Evolutionary conservation across 163 green algal species (phyloP).

Genomic region (Scenedesmus sp.): DNA sequence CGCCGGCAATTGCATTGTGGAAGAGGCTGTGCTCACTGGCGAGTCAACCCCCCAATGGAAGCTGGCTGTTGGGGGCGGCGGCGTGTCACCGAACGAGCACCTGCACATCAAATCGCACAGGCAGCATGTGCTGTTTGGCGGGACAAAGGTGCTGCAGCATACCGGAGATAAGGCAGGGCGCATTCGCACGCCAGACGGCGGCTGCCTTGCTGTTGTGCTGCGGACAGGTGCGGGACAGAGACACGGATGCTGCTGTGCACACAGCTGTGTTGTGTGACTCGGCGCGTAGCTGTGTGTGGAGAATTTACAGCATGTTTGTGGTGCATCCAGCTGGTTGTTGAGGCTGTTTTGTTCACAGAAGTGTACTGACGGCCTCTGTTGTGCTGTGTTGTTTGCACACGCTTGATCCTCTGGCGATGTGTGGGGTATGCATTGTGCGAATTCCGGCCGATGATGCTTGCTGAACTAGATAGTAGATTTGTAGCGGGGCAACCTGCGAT

Average conservation of each 20-base stretch:
- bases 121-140: slow-evolving; percentile 91
- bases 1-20: slow-evolving; percentile 91
- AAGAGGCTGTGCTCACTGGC: slow-evolving; percentile 97
- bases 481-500: slow-evolving; percentile 22
- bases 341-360: background rate
- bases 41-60: slow-evolving; percentile 99
- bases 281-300: background rate
- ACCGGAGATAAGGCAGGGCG: slow-evolving; percentile 74
- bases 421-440: background rate
- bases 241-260: background rate
- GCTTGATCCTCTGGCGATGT: too few species aligned
- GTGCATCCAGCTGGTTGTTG: background rate
- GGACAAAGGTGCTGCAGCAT: slow-evolving; percentile 93
- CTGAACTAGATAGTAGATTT: slow-evolving; percentile 50
- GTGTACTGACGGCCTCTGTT: too few species aligned
- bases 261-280: background rate
- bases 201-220: slow-evolving; percentile 92
- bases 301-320: background rate
- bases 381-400: too few species aligned
- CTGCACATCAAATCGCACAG: slow-evolving; percentile 65
- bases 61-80: slow-evolving; percentile 52
- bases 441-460: slow-evolving; percentile 5
- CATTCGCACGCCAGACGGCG: slow-evolving; percentile 87
- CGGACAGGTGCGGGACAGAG: slow-evolving; percentile 72
- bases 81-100: slow-evolving; percentile 37